Conservation (phyloP, 768 basidiomycete species). For the Chiua virens region DNA sequence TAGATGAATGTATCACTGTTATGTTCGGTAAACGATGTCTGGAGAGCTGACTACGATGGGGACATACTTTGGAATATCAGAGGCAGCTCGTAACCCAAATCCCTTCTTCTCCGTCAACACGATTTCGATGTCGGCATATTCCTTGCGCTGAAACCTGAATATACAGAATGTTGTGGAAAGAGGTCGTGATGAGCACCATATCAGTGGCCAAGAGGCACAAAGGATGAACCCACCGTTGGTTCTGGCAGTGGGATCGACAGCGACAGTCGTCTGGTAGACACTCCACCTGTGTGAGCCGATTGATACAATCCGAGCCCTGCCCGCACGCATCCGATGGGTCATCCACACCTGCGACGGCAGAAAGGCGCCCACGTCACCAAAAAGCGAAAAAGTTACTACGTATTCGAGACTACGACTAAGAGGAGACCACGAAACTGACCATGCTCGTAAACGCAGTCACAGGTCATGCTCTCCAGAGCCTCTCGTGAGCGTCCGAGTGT, state of each 20-base stretch:
- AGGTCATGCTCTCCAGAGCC: conserved; percentile 89
- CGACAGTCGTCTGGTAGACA: conserved; percentile 90
- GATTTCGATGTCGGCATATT: conserved; percentile 86
- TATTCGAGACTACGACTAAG: conserved; percentile 27
- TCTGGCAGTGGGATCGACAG: conserved; percentile 78
- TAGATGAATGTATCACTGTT: conserved; percentile 89
- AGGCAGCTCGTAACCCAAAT: conserved; percentile 82
- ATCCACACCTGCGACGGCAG: conserved; percentile 51
- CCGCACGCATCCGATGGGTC: conserved; percentile 75
- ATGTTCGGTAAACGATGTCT: conserved; percentile 1
- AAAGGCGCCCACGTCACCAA: conserved; percentile 21
- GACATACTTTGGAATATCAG: conserved; percentile 63
- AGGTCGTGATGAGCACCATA: conserved; percentile 1
- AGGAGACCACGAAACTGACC: conserved; percentile 53
- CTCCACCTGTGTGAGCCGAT: conserved; percentile 95
- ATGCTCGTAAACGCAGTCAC: conserved; percentile 85
- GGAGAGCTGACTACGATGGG: background rate
- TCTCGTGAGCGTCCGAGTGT: conserved; percentile 86
- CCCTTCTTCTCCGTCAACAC: conserved; percentile 96
- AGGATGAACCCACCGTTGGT: conserved; percentile 73
- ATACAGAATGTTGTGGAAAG: background rate
- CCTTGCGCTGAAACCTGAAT: conserved; percentile 78
- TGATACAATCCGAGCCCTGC: conserved; percentile 90
- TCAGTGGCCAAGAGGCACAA: background rate
- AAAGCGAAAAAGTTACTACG: conserved; percentile 28